Percentiles rank a stretch among this genome's conserved stretches.
These are phyloP conservation scores for Saccharomyces eubayanus DNA, from an alignment of 805 yeast species.

Conservation along the genomic window DNA sequence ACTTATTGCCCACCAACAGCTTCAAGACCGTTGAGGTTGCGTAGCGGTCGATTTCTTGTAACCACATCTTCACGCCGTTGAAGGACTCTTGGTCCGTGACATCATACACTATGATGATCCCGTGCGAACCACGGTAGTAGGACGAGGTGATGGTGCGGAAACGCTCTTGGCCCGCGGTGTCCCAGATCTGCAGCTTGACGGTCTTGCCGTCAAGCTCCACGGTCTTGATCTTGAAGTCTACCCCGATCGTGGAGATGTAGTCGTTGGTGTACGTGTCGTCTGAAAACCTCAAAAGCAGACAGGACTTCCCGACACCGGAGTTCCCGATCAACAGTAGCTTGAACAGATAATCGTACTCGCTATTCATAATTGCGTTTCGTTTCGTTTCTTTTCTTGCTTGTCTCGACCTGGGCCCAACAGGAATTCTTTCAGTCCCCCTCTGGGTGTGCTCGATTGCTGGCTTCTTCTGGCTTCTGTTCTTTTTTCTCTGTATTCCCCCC, in stretches of 20 bases:
- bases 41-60: slow-evolving; percentile 95
- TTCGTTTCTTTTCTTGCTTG: neutral
- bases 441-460: neutral
- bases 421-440: neutral
- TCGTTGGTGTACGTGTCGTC: slow-evolving; percentile 96
- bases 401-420: neutral
- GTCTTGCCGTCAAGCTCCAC: slow-evolving; percentile 94
- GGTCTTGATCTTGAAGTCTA: slow-evolving; percentile 84
- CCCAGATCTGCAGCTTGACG: slow-evolving; percentile 97
- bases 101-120: slow-evolving; percentile 94
- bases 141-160: slow-evolving; percentile 96
- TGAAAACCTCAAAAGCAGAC: slow-evolving; percentile 88
- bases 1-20: slow-evolving; percentile 91
- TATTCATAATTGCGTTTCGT: slow-evolving; percentile 45
- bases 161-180: slow-evolving; percentile 98
- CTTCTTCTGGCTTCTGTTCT: neutral
- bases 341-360: slow-evolving; percentile 96
- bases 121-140: slow-evolving; percentile 97
- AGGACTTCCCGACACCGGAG: slow-evolving; percentile 97
- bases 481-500: neutral
- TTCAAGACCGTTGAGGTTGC: slow-evolving; percentile 97
- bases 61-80: slow-evolving; percentile 96
- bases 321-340: slow-evolving; percentile 93
- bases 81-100: slow-evolving; percentile 96
- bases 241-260: slow-evolving; percentile 95